Base-by-base conservation (phyloP, 805 yeast species). In the Limtongozyma cylindracea region DNA sequence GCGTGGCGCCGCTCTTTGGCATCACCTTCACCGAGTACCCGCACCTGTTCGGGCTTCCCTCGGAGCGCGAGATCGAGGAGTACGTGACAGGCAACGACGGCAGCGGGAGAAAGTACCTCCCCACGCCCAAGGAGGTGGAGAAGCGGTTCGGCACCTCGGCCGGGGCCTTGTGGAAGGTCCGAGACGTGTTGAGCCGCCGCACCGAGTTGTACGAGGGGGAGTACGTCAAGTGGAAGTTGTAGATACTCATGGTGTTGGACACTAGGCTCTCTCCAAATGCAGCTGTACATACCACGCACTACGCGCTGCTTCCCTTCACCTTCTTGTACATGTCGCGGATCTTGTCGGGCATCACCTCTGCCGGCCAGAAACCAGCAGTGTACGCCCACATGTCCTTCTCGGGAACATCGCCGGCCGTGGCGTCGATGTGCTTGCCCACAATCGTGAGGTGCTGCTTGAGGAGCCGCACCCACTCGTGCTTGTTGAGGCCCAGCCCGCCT, bases 331-430 rank as follows among this genome's bases (percentile, higher is more conserved):
- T 78, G 15, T 61, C 67, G 35, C 57, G 55, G 29, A 78, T 61
- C 45, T 71, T 71, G 18, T 52, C 43, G 27, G 84, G 69, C 19
- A 72, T 63, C n/a, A 69, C 93, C 28, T 61, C 59, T 3, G 66
- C 73, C 3, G 94, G 94, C 94, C 94, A 78, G 47, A 66, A 78
- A 24, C 61, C 57, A 11, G 80, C 56, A 4, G 88, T 77, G 39
- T 70, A 77, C 15, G 73, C 61, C 93, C 94, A 78, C 27, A 78
- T 44, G 34, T 77, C 88, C 37, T 60, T 68, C 25, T 52, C 49
- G 26, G 47, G 32, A 34, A 52, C 57, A 5, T 43, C 51, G 3
- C 25, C 20, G 12, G 28, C 34, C 19, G 28, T 24, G 10, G 30
- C 32, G 10, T 26, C 25, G 24, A 77, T 77, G 34, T 61, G 68